Conservation (phyloP, 2,329 filamentous ascomycete genomes). For the Phyllachora maydis region DNA sequence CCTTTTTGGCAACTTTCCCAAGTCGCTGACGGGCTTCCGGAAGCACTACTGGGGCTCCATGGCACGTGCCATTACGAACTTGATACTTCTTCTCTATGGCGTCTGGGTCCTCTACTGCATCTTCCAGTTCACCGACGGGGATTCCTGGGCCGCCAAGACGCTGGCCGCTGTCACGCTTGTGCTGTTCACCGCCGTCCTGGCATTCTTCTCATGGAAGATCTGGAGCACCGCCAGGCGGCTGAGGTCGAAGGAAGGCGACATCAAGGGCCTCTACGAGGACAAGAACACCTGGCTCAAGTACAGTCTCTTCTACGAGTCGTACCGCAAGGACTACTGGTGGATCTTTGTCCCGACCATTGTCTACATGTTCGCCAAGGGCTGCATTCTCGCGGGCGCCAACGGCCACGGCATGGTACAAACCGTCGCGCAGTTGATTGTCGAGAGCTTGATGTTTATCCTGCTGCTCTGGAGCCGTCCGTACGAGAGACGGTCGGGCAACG, state of each 20-base stretch:
- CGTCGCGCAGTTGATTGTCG: constrained; percentile 59
- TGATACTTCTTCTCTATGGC: constrained; percentile 83
- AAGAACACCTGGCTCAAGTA: constrained; percentile 89
- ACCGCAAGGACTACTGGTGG: constrained; percentile 94
- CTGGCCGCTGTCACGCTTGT: constrained; percentile 66
- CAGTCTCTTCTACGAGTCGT: constrained; percentile 90
- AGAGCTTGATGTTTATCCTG: constrained; percentile 57
- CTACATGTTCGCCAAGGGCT: constrained; percentile 82
- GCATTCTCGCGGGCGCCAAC: constrained; percentile 65
- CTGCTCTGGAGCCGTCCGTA: constrained; percentile 75
- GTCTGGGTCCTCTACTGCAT: constrained; percentile 93
- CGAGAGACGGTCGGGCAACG: constrained; percentile 67
- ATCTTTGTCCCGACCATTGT: constrained; percentile 74
- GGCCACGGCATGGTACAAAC: constrained; percentile 72
- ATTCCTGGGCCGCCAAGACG: constrained; percentile 80
- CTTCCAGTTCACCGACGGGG: constrained; percentile 82
- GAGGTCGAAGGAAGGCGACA: constrained; percentile 56
- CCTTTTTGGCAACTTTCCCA: constrained; percentile 70
- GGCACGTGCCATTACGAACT: constrained; percentile 68
- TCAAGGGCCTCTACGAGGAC: constrained; percentile 59
- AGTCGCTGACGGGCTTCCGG: constrained; percentile 63
- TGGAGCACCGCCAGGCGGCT: constrained; percentile 54
- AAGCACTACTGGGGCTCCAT: constrained; percentile 94
- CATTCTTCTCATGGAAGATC: constrained; percentile 70
- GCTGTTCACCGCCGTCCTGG: constrained; percentile 63